A percentile compares a stretch with the other conserved stretches of the same genome.
phyloP scores from a whole-genome alignment of 495 filamentous ascomycete species.

The Penicillium argentinense region DNA sequence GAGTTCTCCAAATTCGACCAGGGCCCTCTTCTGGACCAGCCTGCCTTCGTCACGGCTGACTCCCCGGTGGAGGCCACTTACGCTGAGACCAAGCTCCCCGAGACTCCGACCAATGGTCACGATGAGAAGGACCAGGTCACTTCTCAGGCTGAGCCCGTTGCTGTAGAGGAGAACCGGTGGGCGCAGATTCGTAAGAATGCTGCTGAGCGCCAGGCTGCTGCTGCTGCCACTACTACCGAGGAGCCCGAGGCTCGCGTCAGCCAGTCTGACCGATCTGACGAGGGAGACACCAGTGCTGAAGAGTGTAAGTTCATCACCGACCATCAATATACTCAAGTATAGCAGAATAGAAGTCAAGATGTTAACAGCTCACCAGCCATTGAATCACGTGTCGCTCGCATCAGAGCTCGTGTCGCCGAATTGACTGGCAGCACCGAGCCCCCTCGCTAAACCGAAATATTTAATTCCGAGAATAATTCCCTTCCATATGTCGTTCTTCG shows the following conservation, averaged over 20 bases:
- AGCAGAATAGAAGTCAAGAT: background rate
- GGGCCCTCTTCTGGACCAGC: slow-evolving; percentile 82
- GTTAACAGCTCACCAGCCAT: slow-evolving; percentile 61
- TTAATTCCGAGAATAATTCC: no score
- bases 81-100: slow-evolving; percentile 11
- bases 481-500: background rate
- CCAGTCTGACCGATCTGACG: slow-evolving; percentile 60
- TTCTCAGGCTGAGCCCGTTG: slow-evolving; percentile 24
- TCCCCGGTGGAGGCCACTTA: slow-evolving; percentile 15
- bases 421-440: slow-evolving; percentile 80
- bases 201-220: slow-evolving; percentile 65
- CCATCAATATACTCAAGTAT: background rate
- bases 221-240: slow-evolving; percentile 55
- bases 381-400: slow-evolving; percentile 92
- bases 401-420: slow-evolving; percentile 95
- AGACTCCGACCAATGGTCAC: slow-evolving; percentile 25
- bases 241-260: slow-evolving; percentile 46
- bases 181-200: slow-evolving; percentile 95
- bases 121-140: slow-evolving; percentile 24
- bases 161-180: slow-evolving; percentile 59
- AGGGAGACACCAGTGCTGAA: slow-evolving; percentile 89
- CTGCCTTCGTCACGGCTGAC: slow-evolving; percentile 77
- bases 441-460: no score
- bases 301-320: slow-evolving; percentile 73
- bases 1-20: slow-evolving; percentile 87